Evolutionary conservation across 805 yeast species (phyloP), one percentile per base, ranked within the genome.

Genomic region (Starmerella geochares): DNA sequence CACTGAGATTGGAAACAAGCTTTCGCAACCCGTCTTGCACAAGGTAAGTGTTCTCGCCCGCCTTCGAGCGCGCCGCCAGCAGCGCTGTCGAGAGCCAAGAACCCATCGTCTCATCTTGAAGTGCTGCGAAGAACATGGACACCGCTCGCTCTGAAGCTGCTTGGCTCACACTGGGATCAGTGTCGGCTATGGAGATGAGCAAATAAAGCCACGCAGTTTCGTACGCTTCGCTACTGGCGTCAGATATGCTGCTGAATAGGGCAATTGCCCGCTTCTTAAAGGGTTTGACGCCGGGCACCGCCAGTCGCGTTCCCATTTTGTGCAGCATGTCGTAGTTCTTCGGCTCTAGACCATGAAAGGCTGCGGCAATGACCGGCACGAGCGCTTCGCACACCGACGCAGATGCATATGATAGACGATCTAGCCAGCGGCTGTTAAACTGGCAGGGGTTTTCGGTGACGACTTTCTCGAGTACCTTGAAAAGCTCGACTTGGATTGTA

Each of bases 371-470:
- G 3, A 53, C 9, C 3, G 56, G 56, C 1, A 53, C 48, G 9
- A 53, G 24, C 6, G 50, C 33, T 25, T 50, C 56, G 24, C 54
- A 50, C 1, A 53, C 51, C 3, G 43, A 19, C 2, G 54, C 50
- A 2, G 44, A 21, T 2, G 48, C 56, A 21, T 46, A 43, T 3
- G 35, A 14, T 13, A 53, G 27, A 9, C 56, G 35, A 25, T 42
- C 52, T 0, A 53, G 33, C 56, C 56, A 53, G 2, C 16, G 27
- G 28, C 21, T 16, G 9, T 45, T 20, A 36, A 53, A 47, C 14
- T 28, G 23, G 8, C 29, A 16, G 9, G 44, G 41, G 17, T 36
- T 27, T 5, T 20, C 13, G 9, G 3, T 9, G 19, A 51, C 48
- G 16, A 44, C 24, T 2, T 13, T n/a, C n/a, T 54, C 52, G 11